Evolutionary conservation across 108 stramenopile genomes (phyloP).

Genomic region (Fragilaria crotonensis): DNA sequence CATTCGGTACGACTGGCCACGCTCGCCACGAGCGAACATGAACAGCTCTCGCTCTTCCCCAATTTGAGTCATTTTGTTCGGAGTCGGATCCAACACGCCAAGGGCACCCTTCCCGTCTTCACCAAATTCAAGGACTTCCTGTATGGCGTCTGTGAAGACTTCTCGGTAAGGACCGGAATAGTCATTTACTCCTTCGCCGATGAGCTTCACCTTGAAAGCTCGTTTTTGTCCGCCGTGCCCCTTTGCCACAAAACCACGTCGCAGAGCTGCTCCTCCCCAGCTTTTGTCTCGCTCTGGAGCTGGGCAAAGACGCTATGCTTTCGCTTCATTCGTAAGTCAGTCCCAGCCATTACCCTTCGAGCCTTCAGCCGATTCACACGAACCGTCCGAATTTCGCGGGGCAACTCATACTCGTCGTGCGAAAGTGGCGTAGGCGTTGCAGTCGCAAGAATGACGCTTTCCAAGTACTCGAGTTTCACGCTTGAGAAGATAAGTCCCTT

Average conservation of each 20-base stretch:
- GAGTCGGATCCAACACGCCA: slow-evolving; percentile 71
- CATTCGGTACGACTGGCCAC: slow-evolving; percentile 2
- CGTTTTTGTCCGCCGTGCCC: slow-evolving; percentile 96
- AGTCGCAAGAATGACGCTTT: slow-evolving; percentile 73
- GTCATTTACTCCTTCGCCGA: slow-evolving; percentile 98
- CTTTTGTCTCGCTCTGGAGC: slow-evolving; percentile 81
- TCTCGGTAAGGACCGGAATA: slow-evolving; percentile 97
- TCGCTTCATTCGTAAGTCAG: slow-evolving; percentile 38
- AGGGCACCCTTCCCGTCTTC: slow-evolving; percentile 39
- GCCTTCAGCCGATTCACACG: slow-evolving; percentile 87
- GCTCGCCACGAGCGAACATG: slow-evolving; percentile 53
- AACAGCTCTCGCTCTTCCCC: slow-evolving; percentile 73
- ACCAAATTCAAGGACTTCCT: slow-evolving; percentile 62
- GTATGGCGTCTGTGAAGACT: slow-evolving; percentile 87
- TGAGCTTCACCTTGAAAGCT: slow-evolving; percentile 95
- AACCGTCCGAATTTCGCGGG: slow-evolving; percentile 86
- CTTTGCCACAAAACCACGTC: slow-evolving; percentile 87
- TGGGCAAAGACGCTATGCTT: slow-evolving; percentile 91
- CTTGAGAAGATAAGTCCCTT: slow-evolving; percentile 55
- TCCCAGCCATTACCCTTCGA: slow-evolving; percentile 43
- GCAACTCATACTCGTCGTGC: slow-evolving; percentile 95
- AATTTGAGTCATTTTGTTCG: slow-evolving; percentile 56
- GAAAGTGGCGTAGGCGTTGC: slow-evolving; percentile 90
- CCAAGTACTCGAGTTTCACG: slow-evolving; percentile 69
- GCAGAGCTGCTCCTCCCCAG: slow-evolving; percentile 86